phyloP scores from a whole-genome alignment of 1,284 basidiomycete species.

The Cronartium quercuum region DNA sequence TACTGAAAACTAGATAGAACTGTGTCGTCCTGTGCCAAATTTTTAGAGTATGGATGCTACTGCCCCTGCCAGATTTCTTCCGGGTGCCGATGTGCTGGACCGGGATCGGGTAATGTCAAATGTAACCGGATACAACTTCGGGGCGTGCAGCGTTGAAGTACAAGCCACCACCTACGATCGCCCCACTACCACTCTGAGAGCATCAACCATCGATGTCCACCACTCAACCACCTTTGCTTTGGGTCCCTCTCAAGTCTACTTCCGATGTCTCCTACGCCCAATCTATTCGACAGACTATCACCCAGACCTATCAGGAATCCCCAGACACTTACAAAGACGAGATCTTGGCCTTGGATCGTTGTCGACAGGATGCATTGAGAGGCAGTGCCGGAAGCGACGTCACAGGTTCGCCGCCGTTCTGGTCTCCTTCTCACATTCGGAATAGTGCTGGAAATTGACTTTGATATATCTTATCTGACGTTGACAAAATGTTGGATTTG shows the following conservation, averaged over 20 bases:
- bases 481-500: background rate
- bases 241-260: constrained; percentile 56
- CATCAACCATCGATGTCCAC: constrained; percentile 32
- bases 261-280: constrained; percentile 76
- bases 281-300: constrained; percentile 76
- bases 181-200: too few relatives aligned
- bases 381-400: constrained; percentile 84
- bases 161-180: too few relatives aligned
- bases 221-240: constrained; percentile 51
- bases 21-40: too few relatives aligned
- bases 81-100: too few relatives aligned
- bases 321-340: constrained; percentile 81
- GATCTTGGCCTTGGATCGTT: constrained; percentile 73
- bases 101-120: too few relatives aligned
- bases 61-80: too few relatives aligned
- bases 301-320: constrained; percentile 86
- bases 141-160: too few relatives aligned
- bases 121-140: too few relatives aligned
- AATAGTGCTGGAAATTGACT: background rate
- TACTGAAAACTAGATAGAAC: too few relatives aligned
- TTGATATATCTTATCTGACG: background rate
- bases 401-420: constrained; percentile 61
- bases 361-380: constrained; percentile 87
- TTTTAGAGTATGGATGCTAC: too few relatives aligned
- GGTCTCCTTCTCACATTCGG: background rate